Conservation (phyloP, 306 rosid genomes). For the Purshia tridentata region DNA sequence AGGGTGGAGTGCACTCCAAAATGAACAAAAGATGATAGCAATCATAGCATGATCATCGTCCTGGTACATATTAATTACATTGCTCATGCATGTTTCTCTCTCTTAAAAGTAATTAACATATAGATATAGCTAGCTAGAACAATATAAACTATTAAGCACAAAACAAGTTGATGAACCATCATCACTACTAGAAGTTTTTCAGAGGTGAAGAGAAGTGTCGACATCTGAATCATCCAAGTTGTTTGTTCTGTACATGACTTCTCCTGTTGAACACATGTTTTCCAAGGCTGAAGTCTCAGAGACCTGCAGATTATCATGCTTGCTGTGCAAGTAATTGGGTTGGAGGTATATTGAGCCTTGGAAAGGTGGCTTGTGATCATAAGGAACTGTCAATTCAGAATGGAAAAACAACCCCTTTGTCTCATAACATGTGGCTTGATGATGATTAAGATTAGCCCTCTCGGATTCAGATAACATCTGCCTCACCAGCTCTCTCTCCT, state of each 20-base stretch:
- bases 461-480: slow-evolving; percentile 29
- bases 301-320: slow-evolving; percentile 23
- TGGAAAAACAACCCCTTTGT: slow-evolving; percentile 32
- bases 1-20: neutral
- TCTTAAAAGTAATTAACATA: neutral
- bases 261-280: slow-evolving; percentile 26
- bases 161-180: slow-evolving; percentile 6
- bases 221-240: slow-evolving; percentile 38
- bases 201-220: slow-evolving; percentile 52
- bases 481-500: slow-evolving; percentile 45
- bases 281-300: slow-evolving; percentile 21
- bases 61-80: slow-evolving; percentile 8
- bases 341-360: slow-evolving; percentile 33
- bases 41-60: neutral
- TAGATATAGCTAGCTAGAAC: slow-evolving; percentile 10
- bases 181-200: slow-evolving; percentile 15
- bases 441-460: neutral
- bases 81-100: slow-evolving; percentile 22
- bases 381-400: slow-evolving; percentile 33
- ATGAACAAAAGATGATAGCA: slow-evolving; percentile 2
- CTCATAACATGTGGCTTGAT: slow-evolving; percentile 9
- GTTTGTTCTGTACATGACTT: slow-evolving; percentile 24
- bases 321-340: slow-evolving; percentile 29
- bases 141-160: neutral
- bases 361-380: slow-evolving; percentile 10